phyloP scores from a whole-genome alignment of 805 yeast genomes.

The Wickerhamomyces chambardii region DNA sequence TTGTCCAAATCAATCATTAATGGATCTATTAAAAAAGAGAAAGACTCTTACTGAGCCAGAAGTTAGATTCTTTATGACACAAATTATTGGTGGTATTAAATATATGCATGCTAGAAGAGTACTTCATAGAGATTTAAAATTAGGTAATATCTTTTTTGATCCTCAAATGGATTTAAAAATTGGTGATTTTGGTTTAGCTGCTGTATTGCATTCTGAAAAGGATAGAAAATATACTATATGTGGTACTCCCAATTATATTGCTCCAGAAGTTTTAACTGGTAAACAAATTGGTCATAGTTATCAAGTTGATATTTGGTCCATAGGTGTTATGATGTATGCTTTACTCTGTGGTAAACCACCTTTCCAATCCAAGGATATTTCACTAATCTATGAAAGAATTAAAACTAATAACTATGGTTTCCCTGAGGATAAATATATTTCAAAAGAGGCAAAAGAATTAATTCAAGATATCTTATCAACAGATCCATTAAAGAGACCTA shows the following conservation, averaged over 20 bases:
- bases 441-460: conserved; percentile 64
- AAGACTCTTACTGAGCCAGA: conserved; percentile 87
- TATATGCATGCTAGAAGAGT: conserved; percentile 90
- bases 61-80: conserved; percentile 82
- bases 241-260: conserved; percentile 98
- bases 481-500: conserved; percentile 77
- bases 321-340: conserved; percentile 95
- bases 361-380: conserved; percentile 92
- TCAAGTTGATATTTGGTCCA: conserved; percentile 97
- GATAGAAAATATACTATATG: conserved; percentile 90
- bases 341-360: conserved; percentile 93
- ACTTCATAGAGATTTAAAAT: conserved; percentile 90
- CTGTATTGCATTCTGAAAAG: conserved; percentile 63
- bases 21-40: conserved; percentile 85
- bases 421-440: conserved; percentile 59
- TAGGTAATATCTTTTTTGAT: conserved; percentile 94
- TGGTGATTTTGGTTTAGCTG: conserved; percentile 98
- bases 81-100: conserved; percentile 88
- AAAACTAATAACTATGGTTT: conserved; percentile 72
- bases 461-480: conserved; percentile 67
- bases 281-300: conserved; percentile 84
- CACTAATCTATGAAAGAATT: conserved; percentile 86
- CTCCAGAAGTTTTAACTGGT: conserved; percentile 94
- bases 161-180: conserved; percentile 89
- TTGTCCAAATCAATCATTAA: conserved; percentile 89